A percentile compares a stretch with the other conserved stretches of the same genome.
These are phyloP conservation scores for Xylaria venustula DNA, from an alignment of 495 filamentous ascomycete species.

Conservation along the genomic window DNA sequence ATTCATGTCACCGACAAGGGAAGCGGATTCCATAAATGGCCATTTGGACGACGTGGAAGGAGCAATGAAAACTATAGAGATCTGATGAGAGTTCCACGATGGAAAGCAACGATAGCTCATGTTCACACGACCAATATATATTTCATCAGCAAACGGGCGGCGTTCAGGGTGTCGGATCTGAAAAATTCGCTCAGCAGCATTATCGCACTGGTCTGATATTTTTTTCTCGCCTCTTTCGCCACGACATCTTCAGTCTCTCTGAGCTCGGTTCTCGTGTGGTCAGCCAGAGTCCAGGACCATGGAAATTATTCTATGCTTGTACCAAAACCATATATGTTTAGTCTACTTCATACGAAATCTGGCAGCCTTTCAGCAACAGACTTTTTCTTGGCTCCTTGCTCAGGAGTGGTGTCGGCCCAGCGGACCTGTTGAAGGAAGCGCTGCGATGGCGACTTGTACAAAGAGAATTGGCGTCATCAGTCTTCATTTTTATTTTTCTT, in stretches of 20 bases:
- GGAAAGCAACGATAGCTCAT: constrained; percentile 23
- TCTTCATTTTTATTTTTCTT: background rate
- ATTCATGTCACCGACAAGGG: constrained; percentile 18
- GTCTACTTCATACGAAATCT: constrained; percentile 9
- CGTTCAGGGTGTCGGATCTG: constrained; percentile 28
- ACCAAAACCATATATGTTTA: constrained; percentile 20
- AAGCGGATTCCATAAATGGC: constrained; percentile 24
- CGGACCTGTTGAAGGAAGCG: background rate
- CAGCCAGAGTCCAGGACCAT: constrained; percentile 14
- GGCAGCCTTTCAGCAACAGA: background rate
- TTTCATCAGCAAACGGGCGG: constrained; percentile 25
- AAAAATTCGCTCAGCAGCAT: constrained; percentile 15
- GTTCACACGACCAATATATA: constrained; percentile 28
- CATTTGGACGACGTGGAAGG: constrained; percentile 34
- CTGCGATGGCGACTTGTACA: constrained; percentile 6
- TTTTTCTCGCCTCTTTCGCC: background rate
- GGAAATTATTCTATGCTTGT: constrained; percentile 22
- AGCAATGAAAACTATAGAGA: constrained; percentile 60
- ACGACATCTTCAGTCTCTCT: background rate
- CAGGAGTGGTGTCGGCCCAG: background rate
- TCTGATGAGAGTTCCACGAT: constrained; percentile 39
- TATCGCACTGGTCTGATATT: background rate
- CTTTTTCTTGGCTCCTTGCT: background rate
- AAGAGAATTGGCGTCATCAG: constrained; percentile 1
- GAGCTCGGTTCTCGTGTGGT: background rate